These are phyloP conservation scores for Aspergillus sp. DNA, from an alignment of 2,329 filamentous ascomycete species.

Conservation along the genomic window DNA sequence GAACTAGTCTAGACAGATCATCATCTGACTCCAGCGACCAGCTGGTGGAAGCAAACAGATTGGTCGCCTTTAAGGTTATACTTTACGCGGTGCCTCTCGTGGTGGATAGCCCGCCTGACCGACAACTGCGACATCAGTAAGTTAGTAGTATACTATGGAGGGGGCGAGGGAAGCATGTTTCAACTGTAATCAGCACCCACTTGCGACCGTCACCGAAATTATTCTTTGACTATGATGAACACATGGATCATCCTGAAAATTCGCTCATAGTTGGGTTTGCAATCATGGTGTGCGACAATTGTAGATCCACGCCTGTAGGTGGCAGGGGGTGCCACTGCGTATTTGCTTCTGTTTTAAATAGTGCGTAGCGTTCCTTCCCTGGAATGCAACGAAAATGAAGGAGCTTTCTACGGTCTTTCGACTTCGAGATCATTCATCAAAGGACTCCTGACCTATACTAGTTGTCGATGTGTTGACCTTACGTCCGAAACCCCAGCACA, in stretches of 20 bases:
- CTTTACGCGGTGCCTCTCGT: not conserved
- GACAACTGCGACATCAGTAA: not conserved
- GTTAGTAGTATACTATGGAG: not conserved
- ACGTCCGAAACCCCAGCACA: not conserved
- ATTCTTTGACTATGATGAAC: not conserved
- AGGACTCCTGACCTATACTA: no score
- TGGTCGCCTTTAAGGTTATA: slow-evolving; percentile 1
- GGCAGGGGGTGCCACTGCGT: no score
- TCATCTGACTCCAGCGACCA: not conserved
- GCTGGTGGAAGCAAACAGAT: not conserved
- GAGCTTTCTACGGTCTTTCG: no score
- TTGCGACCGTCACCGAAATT: not conserved
- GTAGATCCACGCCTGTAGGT: not conserved
- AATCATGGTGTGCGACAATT: not conserved
- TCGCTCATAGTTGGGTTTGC: slow-evolving; percentile 6
- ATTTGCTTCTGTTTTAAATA: no score
- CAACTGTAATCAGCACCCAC: not conserved
- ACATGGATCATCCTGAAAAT: not conserved
- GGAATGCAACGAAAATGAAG: no score
- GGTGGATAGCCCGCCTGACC: slow-evolving; percentile 7
- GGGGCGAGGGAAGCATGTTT: not conserved
- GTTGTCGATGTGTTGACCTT: not conserved
- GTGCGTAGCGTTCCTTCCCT: no score
- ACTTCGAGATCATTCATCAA: no score
- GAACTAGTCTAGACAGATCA: not conserved